These are phyloP conservation scores for Apiospora malaysiana DNA, from an alignment of 2,329 filamentous ascomycete species.

Conservation along the genomic window DNA sequence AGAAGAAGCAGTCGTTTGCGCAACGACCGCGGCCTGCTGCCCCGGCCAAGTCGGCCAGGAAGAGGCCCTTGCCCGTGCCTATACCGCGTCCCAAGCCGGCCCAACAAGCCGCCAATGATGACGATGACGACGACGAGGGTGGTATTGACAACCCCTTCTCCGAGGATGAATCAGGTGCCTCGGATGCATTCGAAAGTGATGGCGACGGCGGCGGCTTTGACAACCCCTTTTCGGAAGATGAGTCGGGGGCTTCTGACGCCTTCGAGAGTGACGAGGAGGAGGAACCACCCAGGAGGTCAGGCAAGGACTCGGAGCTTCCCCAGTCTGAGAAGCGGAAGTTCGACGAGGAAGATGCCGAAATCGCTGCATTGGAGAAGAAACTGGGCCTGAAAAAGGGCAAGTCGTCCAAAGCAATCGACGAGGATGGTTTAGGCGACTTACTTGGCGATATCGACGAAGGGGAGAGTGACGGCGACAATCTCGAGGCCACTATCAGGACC, in stretches of 20 bases:
- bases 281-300: background rate
- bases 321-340: constrained; percentile 64
- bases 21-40: background rate
- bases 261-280: constrained; percentile 27
- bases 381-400: constrained; percentile 80
- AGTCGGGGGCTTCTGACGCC: constrained; percentile 3
- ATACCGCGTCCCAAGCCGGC: constrained; percentile 25
- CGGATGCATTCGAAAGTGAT: constrained; percentile 23
- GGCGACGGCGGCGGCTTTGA: constrained; percentile 28
- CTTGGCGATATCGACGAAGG: constrained; percentile 70
- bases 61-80: background rate
- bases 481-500: constrained; percentile 58
- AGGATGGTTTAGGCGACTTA: constrained; percentile 83
- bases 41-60: background rate
- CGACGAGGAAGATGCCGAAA: constrained; percentile 85
- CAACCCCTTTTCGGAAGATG: constrained; percentile 24
- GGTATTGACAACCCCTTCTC: constrained; percentile 18
- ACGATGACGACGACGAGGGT: constrained; percentile 27
- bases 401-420: constrained; percentile 70
- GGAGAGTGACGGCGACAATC: constrained; percentile 49
- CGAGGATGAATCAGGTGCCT: constrained; percentile 19
- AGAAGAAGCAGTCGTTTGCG: constrained; percentile 35
- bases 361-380: constrained; percentile 84
- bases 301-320: constrained; percentile 25
- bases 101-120: constrained; percentile 23